phyloP scores from a whole-genome alignment of 2,329 filamentous ascomycete species.

The Penicillium palitans region DNA sequence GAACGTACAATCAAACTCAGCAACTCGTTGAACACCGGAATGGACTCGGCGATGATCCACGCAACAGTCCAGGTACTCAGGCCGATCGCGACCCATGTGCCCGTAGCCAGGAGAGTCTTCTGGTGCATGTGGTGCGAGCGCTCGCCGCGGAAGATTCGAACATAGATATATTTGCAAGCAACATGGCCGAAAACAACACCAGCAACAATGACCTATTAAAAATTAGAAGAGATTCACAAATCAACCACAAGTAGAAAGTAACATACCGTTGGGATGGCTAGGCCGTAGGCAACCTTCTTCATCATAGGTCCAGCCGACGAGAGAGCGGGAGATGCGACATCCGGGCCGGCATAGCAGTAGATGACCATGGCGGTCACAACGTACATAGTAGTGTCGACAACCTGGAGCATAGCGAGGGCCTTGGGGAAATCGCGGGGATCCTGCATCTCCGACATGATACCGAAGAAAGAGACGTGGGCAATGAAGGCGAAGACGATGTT shows the following conservation, averaged over 20 bases:
- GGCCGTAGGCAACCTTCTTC: conserved; percentile 63
- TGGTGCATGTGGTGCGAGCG: conserved; percentile 56
- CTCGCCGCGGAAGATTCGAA: conserved; percentile 56
- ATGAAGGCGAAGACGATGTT: conserved; percentile 70
- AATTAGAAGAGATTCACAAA: neutral
- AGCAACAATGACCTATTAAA: conserved; percentile 52
- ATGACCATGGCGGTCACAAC: conserved; percentile 64
- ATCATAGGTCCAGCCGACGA: conserved; percentile 59
- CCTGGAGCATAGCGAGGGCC: conserved; percentile 61
- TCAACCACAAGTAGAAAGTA: too few relatives aligned
- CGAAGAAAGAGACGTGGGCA: conserved; percentile 66
- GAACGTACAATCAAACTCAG: conserved; percentile 57
- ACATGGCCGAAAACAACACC: conserved; percentile 68
- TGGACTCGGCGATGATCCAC: conserved; percentile 66
- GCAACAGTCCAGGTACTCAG: conserved; percentile 58
- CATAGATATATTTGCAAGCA: conserved; percentile 64
- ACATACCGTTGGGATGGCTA: conserved; percentile 61
- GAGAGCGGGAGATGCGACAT: conserved; percentile 64
- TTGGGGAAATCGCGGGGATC: conserved; percentile 60
- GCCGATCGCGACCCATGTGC: conserved; percentile 60
- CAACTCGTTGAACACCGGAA: conserved; percentile 66
- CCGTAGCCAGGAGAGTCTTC: conserved; percentile 50
- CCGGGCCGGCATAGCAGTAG: conserved; percentile 63
- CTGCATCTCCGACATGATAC: conserved; percentile 63
- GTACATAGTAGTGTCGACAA: conserved; percentile 61